Evolutionary conservation across 2,329 filamentous ascomycete genomes (phyloP).

Genomic region (Coccinonectria pachysandricola): DNA sequence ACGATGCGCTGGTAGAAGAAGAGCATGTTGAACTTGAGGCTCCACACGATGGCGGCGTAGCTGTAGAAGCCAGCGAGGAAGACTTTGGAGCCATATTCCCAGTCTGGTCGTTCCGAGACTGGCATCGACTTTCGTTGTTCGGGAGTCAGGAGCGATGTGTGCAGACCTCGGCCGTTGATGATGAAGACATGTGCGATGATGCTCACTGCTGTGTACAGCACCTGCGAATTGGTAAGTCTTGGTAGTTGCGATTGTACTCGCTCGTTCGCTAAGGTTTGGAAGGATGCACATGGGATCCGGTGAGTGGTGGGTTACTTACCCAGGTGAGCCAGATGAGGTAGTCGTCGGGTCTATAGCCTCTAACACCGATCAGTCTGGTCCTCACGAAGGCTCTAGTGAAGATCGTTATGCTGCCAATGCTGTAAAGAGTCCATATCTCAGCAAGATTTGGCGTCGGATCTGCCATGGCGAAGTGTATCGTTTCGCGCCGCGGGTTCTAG

Average conservation of each 20-base stretch:
- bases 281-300: no score
- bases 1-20: slow-evolving; percentile 29
- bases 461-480: no score
- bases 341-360: slow-evolving; percentile 24
- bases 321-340: no score
- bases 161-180: slow-evolving; percentile 18
- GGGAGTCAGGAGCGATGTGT: slow-evolving; percentile 19
- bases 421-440: slow-evolving; percentile 29
- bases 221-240: no score
- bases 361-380: slow-evolving; percentile 22
- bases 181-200: slow-evolving; percentile 18
- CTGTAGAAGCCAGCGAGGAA: slow-evolving; percentile 25
- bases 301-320: no score
- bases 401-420: slow-evolving; percentile 22
- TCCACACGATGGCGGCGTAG: slow-evolving; percentile 28
- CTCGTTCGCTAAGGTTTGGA: no score
- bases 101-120: slow-evolving; percentile 15
- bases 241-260: no score
- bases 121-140: slow-evolving; percentile 23
- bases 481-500: no score
- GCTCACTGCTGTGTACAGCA: slow-evolving; percentile 11
- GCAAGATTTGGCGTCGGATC: slow-evolving; percentile 14
- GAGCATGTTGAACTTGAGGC: slow-evolving; percentile 30
- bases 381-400: slow-evolving; percentile 22
- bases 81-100: slow-evolving; percentile 24